A percentile compares a stretch with the other conserved stretches of the same genome.
Evolutionary conservation across 1,284 basidiomycete genomes (phyloP).

Genomic region (Rhodotorula sp.): DNA sequence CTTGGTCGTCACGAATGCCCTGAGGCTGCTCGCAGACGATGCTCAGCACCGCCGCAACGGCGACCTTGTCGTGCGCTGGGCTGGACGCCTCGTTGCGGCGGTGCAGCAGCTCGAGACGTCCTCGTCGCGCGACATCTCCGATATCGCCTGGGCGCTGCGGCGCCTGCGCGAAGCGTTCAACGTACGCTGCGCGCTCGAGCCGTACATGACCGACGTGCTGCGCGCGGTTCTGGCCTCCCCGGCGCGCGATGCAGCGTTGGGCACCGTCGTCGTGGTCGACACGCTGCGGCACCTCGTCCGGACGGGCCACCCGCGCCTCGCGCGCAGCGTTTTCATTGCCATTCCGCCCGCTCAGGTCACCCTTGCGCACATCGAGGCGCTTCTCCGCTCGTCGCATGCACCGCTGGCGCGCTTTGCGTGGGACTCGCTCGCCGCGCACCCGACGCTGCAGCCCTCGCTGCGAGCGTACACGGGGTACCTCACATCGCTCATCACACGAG

Average conservation of each 20-base stretch:
- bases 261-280: not conserved
- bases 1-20: not conserved
- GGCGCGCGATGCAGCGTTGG: too few relatives aligned
- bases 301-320: conserved; percentile 3
- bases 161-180: not conserved
- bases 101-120: not conserved
- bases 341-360: not conserved
- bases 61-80: not conserved
- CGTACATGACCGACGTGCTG: not conserved
- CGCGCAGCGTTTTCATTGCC: not conserved
- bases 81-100: not conserved
- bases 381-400: conserved; percentile 7
- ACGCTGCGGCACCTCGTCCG: conserved; percentile 3
- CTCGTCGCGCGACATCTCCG: not conserved
- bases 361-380: conserved; percentile 1
- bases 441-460: not conserved
- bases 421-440: not conserved
- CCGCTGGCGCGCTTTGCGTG: not conserved
- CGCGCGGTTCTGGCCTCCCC: not conserved
- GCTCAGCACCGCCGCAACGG: not conserved
- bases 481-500: not conserved
- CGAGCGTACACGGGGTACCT: not conserved
- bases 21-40: conserved; percentile 1
- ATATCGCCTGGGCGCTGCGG: not conserved
- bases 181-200: conserved; percentile 1